A percentile compares a stretch with the other conserved stretches of the same genome.
phyloP scores from a whole-genome alignment of 1,139 yeast species.

The Saccharomyces pastorianus region DNA sequence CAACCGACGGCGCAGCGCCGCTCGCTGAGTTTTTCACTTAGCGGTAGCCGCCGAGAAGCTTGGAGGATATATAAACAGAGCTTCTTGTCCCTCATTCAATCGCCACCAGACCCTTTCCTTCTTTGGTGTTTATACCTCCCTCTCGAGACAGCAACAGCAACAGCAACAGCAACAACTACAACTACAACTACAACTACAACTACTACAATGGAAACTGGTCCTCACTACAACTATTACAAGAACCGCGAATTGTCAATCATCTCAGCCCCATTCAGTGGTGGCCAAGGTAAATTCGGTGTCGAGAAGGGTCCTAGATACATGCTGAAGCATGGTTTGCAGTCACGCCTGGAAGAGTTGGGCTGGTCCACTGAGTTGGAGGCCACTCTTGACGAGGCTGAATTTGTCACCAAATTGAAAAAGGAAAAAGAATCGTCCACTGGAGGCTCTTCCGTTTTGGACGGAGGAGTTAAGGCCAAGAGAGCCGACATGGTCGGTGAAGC shows the following conservation, averaged over 20 bases:
- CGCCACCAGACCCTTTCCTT: neutral
- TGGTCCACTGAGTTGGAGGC: slow-evolving; percentile 58
- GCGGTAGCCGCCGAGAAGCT: neutral
- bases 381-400: slow-evolving; percentile 48
- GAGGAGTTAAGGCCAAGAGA: slow-evolving; percentile 52
- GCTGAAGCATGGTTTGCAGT: slow-evolving; percentile 59
- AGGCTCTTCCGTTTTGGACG: slow-evolving; percentile 22
- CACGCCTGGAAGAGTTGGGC: slow-evolving; percentile 57
- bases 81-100: neutral
- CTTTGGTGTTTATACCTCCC: neutral
- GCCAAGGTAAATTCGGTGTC: slow-evolving; percentile 90
- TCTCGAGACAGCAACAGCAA: neutral
- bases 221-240: slow-evolving; percentile 45
- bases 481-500: slow-evolving; percentile 72
- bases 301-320: slow-evolving; percentile 87
- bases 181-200: neutral
- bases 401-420: slow-evolving; percentile 30
- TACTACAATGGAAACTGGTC: slow-evolving; percentile 7
- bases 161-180: neutral
- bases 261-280: slow-evolving; percentile 91
- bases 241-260: slow-evolving; percentile 54
- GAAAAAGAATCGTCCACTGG: slow-evolving; percentile 37
- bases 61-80: neutral
- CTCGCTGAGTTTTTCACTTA: neutral
- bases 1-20: neutral